These are phyloP conservation scores for Talaromyces proteolyticus DNA, from an alignment of 495 filamentous ascomycete genomes.

Conservation along the genomic window DNA sequence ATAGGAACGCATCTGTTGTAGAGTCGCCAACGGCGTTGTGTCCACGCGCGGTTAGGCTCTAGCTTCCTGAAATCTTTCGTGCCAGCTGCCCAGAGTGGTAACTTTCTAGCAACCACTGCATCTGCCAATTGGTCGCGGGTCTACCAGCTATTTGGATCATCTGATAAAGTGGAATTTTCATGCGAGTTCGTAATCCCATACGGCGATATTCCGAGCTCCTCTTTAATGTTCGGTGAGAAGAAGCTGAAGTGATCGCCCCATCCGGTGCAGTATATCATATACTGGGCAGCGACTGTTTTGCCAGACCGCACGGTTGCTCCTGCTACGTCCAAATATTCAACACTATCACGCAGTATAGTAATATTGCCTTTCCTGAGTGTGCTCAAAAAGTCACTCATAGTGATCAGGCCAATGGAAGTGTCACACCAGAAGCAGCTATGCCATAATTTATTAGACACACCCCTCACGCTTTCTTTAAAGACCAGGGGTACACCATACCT, in stretches of 20 bases:
- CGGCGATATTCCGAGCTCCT: constrained; percentile 8
- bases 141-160: no score
- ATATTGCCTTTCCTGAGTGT: constrained; percentile 10
- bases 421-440: constrained; percentile 30
- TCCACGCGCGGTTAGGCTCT: no score
- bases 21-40: no score
- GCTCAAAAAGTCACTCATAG: constrained; percentile 22
- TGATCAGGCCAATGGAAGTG: constrained; percentile 26
- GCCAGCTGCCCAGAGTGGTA: no score
- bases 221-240: constrained; percentile 6
- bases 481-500: neutral
- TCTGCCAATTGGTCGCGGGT: no score
- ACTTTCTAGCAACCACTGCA: neutral
- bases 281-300: constrained; percentile 12
- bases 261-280: constrained; percentile 23
- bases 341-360: neutral
- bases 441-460: neutral
- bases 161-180: no score
- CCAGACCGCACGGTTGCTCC: neutral
- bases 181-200: no score
- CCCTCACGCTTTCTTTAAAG: neutral
- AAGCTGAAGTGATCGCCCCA: constrained; percentile 16
- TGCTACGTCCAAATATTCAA: neutral
- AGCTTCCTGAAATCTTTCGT: no score
- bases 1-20: constrained; percentile 9